These are phyloP conservation scores for Kwoniella heveanensis DNA, from an alignment of 768 basidiomycete species.

Conservation along the genomic window DNA sequence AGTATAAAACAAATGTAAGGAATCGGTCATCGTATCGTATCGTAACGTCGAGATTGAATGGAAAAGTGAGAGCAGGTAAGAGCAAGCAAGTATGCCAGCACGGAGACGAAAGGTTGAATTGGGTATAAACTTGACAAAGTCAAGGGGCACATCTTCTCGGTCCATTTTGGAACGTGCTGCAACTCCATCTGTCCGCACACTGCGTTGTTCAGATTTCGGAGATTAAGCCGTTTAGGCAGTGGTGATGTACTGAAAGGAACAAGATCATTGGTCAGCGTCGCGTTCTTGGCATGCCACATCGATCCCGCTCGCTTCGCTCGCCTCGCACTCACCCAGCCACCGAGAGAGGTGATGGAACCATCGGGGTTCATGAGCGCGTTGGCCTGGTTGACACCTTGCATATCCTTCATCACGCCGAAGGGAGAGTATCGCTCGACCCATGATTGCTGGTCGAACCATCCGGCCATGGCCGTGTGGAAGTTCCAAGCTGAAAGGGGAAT, in stretches of 20 bases:
- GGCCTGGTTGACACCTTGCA: slow-evolving; percentile 55
- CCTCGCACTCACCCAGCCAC: slow-evolving; percentile 53
- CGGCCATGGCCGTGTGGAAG: slow-evolving; percentile 52
- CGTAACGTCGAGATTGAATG: background rate
- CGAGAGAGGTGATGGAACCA: slow-evolving; percentile 52
- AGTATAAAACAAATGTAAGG: slow-evolving; percentile 1
- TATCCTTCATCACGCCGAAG: slow-evolving; percentile 53
- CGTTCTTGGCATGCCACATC: background rate
- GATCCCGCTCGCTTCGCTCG: no score
- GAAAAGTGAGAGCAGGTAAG: background rate
- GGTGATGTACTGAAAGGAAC: background rate
- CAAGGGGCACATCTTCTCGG: background rate
- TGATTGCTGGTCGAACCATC: slow-evolving; percentile 52
- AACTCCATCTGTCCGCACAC: background rate
- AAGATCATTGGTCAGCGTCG: background rate
- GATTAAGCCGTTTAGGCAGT: background rate
- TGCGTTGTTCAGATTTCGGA: background rate
- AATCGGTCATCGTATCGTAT: background rate
- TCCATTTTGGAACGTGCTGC: background rate
- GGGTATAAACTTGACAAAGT: background rate
- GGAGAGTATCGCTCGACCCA: slow-evolving; percentile 52
- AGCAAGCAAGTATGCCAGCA: background rate
- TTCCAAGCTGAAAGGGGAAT: slow-evolving; percentile 38
- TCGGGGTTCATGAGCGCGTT: slow-evolving; percentile 54
- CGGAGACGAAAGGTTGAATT: background rate